phyloP scores from a whole-genome alignment of 2,329 filamentous ascomycete genomes.

The Drechmeria coniospora region DNA sequence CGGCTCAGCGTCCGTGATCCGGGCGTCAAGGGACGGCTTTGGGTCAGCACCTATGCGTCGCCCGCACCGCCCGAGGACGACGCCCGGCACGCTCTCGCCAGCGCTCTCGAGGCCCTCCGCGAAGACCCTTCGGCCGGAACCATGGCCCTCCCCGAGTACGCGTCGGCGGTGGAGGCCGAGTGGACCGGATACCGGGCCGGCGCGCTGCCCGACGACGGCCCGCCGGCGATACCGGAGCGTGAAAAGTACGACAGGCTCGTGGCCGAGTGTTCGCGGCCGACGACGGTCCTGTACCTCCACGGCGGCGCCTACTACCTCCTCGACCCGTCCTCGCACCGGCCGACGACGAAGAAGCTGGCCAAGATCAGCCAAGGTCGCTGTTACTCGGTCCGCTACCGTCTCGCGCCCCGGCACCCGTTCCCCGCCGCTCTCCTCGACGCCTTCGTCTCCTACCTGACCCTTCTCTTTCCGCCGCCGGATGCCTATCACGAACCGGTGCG shows the following conservation, averaged over 20 bases:
- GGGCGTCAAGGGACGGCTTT: conserved; percentile 62
- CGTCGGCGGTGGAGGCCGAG: conserved; percentile 46
- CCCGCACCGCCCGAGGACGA: conserved; percentile 41
- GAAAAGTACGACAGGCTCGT: conserved; percentile 53
- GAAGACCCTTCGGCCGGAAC: too few relatives aligned
- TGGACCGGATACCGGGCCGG: conserved; percentile 57
- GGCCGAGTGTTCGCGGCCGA: conserved; percentile 46
- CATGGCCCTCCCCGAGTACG: conserved; percentile 36
- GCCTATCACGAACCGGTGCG: conserved; percentile 51
- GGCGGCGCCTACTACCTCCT: conserved; percentile 61
- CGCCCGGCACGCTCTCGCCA: conserved; percentile 40
- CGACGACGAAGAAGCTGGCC: conserved; percentile 42
- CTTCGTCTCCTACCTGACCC: conserved; percentile 53
- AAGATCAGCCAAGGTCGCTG: conserved; percentile 51
- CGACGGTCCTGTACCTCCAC: conserved; percentile 59
- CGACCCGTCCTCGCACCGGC: conserved; percentile 53
- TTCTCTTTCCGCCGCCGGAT: conserved; percentile 55
- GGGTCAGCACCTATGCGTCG: conserved; percentile 59
- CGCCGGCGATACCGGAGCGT: conserved; percentile 42
- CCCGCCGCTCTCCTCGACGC: conserved; percentile 60
- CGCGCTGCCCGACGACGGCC: conserved; percentile 30
- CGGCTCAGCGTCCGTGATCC: conserved; percentile 43
- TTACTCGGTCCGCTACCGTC: conserved; percentile 58
- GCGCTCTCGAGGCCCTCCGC: conserved; percentile 6
- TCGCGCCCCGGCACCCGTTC: conserved; percentile 62